Evolutionary conservation across 345 rosid genomes (phyloP).

Genomic region (Turritis glabra): DNA sequence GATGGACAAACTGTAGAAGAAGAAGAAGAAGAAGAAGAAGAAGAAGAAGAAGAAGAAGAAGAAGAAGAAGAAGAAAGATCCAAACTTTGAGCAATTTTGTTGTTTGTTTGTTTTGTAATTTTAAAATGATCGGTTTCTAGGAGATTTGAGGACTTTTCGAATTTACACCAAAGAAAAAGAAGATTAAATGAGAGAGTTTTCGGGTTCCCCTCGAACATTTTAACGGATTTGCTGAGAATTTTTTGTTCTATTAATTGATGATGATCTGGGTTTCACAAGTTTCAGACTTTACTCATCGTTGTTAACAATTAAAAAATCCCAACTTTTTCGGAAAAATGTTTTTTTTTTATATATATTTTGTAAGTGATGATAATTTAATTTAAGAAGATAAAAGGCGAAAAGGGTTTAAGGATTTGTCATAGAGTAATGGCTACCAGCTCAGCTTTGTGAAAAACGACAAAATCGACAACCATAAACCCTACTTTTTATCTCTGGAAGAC

Average conservation of each 20-base stretch:
- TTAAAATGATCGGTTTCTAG: constrained; percentile 22
- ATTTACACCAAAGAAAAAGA: background rate
- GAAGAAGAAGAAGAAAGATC: constrained; percentile 22
- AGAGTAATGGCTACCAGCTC: constrained; percentile 20
- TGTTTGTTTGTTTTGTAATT: constrained; percentile 7
- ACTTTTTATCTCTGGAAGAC: background rate
- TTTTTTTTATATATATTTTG: background rate
- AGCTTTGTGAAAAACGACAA: constrained; percentile 22
- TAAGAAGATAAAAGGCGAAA: constrained; percentile 12
- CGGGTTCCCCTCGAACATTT: background rate
- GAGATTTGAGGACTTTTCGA: constrained; percentile 5
- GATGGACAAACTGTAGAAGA: constrained; percentile 30
- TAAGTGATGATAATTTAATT: background rate
- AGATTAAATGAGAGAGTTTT: background rate
- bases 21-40: constrained; percentile 13
- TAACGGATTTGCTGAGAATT: constrained; percentile 22
- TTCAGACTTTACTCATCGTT: background rate
- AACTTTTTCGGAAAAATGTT: constrained; percentile 13
- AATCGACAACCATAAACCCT: constrained; percentile 30
- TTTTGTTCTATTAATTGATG: background rate
- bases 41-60: no score
- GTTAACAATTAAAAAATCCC: constrained; percentile 14
- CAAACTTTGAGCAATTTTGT: constrained; percentile 4
- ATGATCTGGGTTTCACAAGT: background rate
- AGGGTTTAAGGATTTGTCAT: constrained; percentile 30